Evolutionary conservation across 768 basidiomycete species (phyloP).

Genomic region (Flagelloscypha sp.): DNA sequence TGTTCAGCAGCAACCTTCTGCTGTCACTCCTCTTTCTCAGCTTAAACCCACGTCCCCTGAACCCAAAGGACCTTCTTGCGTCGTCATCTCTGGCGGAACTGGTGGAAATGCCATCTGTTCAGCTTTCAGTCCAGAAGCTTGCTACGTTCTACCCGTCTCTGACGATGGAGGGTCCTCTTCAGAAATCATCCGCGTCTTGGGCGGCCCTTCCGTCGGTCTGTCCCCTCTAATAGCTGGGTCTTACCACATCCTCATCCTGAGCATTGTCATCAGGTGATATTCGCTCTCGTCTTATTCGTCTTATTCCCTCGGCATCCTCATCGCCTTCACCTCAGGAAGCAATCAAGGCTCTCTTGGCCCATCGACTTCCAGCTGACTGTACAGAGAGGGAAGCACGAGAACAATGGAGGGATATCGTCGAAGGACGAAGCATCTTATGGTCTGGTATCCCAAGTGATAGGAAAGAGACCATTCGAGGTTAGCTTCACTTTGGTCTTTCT

Average conservation of each 20-base stretch:
- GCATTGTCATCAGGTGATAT: constrained; percentile 57
- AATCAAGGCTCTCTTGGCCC: constrained; percentile 68
- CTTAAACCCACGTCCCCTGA: no score
- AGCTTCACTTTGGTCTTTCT: constrained; percentile 4
- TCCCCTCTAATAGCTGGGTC: constrained; percentile 6
- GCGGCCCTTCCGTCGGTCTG: constrained; percentile 76
- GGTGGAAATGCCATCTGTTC: constrained; percentile 88
- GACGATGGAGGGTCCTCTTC: constrained; percentile 95
- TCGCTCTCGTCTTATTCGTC: constrained; percentile 78
- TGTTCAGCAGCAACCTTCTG: constrained; percentile 9
- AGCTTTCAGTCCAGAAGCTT: constrained; percentile 64
- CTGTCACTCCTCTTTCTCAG: no score
- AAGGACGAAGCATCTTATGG: constrained; percentile 80
- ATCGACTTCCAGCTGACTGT: constrained; percentile 65
- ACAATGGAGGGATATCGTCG: constrained; percentile 90
- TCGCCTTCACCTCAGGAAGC: constrained; percentile 61
- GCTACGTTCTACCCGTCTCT: constrained; percentile 86
- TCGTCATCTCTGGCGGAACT: constrained; percentile 89
- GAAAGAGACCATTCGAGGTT: constrained; percentile 87
- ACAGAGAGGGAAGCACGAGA: constrained; percentile 72
- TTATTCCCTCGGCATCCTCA: constrained; percentile 62
- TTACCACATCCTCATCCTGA: constrained; percentile 9
- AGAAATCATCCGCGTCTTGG: constrained; percentile 88
- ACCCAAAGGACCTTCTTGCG: constrained; percentile 33
- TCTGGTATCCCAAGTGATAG: constrained; percentile 78